These are phyloP conservation scores for Scortechinia acanthostroma DNA, from an alignment of 2,329 filamentous ascomycete genomes.

Conservation along the genomic window DNA sequence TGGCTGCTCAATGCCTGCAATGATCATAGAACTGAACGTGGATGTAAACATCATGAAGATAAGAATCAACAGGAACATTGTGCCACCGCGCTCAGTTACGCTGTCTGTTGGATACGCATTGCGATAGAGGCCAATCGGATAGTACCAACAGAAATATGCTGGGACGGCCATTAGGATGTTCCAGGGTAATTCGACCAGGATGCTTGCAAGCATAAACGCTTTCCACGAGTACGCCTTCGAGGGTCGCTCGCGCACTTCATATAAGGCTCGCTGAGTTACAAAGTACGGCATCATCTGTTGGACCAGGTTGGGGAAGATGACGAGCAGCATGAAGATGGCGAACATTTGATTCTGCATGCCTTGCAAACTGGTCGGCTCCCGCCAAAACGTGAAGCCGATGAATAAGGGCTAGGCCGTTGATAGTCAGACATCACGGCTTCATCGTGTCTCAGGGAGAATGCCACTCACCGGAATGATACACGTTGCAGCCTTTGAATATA, in stretches of 20 bases:
- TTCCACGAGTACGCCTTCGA: conserved; percentile 82
- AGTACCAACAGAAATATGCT: conserved; percentile 79
- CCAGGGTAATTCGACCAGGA: conserved; percentile 80
- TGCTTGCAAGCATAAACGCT: conserved; percentile 76
- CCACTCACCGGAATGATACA: conserved; percentile 40
- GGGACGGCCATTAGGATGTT: conserved; percentile 71
- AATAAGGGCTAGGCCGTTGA: conserved; percentile 45
- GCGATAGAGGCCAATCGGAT: conserved; percentile 69
- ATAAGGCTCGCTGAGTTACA: conserved; percentile 72
- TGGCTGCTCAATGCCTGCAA: conserved; percentile 68
- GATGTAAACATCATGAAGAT: conserved; percentile 74
- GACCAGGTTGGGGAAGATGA: conserved; percentile 72
- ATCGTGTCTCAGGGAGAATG: no score
- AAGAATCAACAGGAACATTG: conserved; percentile 73
- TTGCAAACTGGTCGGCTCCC: conserved; percentile 64
- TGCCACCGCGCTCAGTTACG: conserved; percentile 61
- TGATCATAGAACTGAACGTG: conserved; percentile 74
- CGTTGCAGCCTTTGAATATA: conserved; percentile 73
- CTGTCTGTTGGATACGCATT: conserved; percentile 59
- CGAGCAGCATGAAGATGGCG: conserved; percentile 75
- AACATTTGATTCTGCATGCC: conserved; percentile 84
- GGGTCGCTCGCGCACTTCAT: conserved; percentile 78
- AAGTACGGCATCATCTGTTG: conserved; percentile 84
- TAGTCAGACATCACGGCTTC: conserved; percentile 4
- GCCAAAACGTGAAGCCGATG: conserved; percentile 76